Evolutionary conservation across 352 stramenopile genomes (phyloP).

Genomic region (Globisporangium emineosum): DNA sequence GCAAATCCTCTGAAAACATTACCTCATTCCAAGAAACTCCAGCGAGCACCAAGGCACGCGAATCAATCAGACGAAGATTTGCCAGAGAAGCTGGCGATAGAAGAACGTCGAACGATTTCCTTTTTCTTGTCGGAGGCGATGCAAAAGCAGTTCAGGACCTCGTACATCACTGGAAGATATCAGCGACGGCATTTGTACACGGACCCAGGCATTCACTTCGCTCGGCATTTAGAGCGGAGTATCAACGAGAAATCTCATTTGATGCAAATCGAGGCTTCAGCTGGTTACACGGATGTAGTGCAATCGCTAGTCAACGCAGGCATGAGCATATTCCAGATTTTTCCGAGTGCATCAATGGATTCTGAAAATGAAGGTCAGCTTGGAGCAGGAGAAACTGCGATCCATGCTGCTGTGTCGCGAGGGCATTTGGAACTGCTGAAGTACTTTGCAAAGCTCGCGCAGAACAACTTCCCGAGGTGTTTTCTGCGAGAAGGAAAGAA

Average conservation of each 20-base stretch:
- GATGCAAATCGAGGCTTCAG: slow-evolving; percentile 33
- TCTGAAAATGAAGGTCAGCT: background rate
- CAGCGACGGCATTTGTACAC: background rate
- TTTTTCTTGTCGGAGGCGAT: slow-evolving; percentile 25
- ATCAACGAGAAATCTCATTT: slow-evolving; percentile 40
- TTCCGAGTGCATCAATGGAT: background rate
- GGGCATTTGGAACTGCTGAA: slow-evolving; percentile 42
- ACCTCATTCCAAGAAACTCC: slow-evolving; percentile 25
- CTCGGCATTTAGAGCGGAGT: slow-evolving; percentile 40
- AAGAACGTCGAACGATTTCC: slow-evolving; percentile 2
- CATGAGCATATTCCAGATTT: slow-evolving; percentile 36
- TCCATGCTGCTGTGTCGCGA: slow-evolving; percentile 48
- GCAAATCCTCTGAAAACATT: slow-evolving; percentile 44
- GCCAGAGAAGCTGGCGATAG: background rate
- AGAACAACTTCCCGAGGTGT: slow-evolving; percentile 42
- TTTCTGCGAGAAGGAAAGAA: slow-evolving; percentile 39
- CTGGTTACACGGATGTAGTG: slow-evolving; percentile 35
- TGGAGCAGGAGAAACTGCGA: slow-evolving; percentile 31
- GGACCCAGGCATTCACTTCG: slow-evolving; percentile 25
- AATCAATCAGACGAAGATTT: background rate
- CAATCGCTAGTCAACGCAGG: slow-evolving; percentile 38
- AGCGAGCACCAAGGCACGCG: slow-evolving; percentile 4
- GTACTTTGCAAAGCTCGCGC: slow-evolving; percentile 37
- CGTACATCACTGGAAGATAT: slow-evolving; percentile 3
- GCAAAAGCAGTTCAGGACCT: slow-evolving; percentile 20